Evolutionary conservation across 2,329 filamentous ascomycete species (phyloP).

Genomic region (Neoarthrinium moseri): DNA sequence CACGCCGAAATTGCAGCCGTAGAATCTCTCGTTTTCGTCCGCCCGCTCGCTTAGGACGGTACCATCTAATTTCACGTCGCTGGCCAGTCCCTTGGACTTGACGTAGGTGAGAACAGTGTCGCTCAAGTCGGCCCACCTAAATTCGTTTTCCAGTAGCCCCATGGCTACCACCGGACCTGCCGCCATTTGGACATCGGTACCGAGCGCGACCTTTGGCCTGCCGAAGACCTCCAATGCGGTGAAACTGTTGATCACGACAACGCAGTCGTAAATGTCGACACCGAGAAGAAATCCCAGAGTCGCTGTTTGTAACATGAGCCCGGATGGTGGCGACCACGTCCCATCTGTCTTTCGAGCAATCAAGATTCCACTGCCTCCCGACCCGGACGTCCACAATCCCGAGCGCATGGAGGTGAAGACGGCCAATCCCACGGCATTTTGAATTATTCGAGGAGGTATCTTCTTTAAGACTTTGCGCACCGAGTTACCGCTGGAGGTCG

Average conservation of each 20-base stretch:
- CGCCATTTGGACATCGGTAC: slow-evolving; percentile 74
- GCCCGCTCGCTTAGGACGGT: slow-evolving; percentile 55
- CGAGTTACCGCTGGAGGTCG: slow-evolving; percentile 41
- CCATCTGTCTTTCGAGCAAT: slow-evolving; percentile 83
- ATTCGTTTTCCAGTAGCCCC: slow-evolving; percentile 50
- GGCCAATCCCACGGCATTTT: slow-evolving; percentile 84
- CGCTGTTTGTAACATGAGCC: slow-evolving; percentile 85
- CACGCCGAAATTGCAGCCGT: slow-evolving; percentile 47
- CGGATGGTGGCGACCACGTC: slow-evolving; percentile 87
- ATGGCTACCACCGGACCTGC: slow-evolving; percentile 69
- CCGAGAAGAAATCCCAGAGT: slow-evolving; percentile 87
- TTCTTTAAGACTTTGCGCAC: slow-evolving; percentile 65
- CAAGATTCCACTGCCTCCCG: slow-evolving; percentile 84
- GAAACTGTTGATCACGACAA: slow-evolving; percentile 87
- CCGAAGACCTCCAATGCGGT: slow-evolving; percentile 83
- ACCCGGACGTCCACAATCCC: slow-evolving; percentile 87
- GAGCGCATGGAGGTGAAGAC: slow-evolving; percentile 97
- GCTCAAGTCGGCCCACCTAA: slow-evolving; percentile 50
- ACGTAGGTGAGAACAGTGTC: slow-evolving; percentile 58
- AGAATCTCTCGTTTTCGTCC: slow-evolving; percentile 62
- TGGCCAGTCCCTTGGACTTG: slow-evolving; percentile 56
- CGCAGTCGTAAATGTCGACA: slow-evolving; percentile 94
- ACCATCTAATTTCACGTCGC: slow-evolving; percentile 53
- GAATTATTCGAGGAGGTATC: slow-evolving; percentile 82
- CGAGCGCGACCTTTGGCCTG: slow-evolving; percentile 74